A percentile compares a stretch with the other conserved stretches of the same genome.
These are phyloP conservation scores for Camellia sinensis DNA, from an alignment of 148 eudicot species.

Conservation along the genomic window DNA sequence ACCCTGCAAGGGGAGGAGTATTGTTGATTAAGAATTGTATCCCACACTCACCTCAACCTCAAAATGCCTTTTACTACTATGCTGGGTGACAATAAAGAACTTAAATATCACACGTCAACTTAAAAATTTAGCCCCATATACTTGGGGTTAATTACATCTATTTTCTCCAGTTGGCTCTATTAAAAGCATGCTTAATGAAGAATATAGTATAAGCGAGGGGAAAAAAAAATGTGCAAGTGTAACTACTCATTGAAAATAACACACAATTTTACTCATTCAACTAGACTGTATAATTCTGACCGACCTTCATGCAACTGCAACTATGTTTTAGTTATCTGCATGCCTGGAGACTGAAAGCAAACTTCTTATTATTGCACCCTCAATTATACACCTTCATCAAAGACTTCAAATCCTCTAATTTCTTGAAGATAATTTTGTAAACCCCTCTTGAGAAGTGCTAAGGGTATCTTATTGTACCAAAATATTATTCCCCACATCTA, in stretches of 20 bases:
- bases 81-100: too few relatives aligned
- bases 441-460: not conserved
- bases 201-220: not conserved
- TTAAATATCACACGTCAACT: too few relatives aligned
- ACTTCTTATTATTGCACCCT: not conserved
- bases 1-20: too few relatives aligned
- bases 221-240: not conserved
- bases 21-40: too few relatives aligned
- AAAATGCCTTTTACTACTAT: too few relatives aligned
- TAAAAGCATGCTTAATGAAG: not conserved
- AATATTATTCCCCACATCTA: not conserved
- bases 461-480: not conserved
- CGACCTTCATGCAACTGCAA: not conserved
- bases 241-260: not conserved
- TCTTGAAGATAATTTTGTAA: not conserved
- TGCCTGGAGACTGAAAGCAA: not conserved
- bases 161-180: too few relatives aligned
- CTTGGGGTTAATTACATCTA: too few relatives aligned
- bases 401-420: not conserved
- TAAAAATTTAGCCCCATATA: too few relatives aligned
- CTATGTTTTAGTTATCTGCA: not conserved
- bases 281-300: not conserved
- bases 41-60: too few relatives aligned
- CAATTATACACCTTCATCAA: not conserved
- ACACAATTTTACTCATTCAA: not conserved